These are phyloP conservation scores for Arctium lappa DNA, from an alignment of 129 eudicot genomes.

Conservation along the genomic window DNA sequence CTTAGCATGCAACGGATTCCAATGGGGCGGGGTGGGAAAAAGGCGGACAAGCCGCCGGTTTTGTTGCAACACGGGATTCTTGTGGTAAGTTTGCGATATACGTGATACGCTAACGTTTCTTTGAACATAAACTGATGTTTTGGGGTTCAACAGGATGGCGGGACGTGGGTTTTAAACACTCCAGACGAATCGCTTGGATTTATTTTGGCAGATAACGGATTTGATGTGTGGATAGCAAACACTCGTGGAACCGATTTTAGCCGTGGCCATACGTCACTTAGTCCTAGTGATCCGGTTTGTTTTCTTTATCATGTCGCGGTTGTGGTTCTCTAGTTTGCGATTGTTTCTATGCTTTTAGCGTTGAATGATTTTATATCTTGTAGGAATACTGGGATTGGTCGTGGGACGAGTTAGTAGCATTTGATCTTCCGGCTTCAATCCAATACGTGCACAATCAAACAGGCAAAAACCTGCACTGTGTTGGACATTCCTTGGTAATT, in stretches of 20 bases:
- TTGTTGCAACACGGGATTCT: slow-evolving; percentile 79
- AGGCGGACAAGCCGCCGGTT: slow-evolving; percentile 54
- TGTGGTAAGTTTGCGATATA: slow-evolving; percentile 35
- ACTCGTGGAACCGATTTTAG: slow-evolving; percentile 72
- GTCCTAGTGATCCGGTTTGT: slow-evolving; percentile 56
- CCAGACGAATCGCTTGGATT: slow-evolving; percentile 62
- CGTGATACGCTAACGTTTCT: neutral
- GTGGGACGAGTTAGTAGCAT: slow-evolving; percentile 85
- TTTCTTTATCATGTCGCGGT: neutral
- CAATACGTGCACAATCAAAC: slow-evolving; percentile 57
- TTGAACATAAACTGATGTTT: neutral
- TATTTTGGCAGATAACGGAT: slow-evolving; percentile 72
- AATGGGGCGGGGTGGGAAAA: slow-evolving; percentile 30
- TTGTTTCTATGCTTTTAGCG: neutral
- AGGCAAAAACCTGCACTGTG: slow-evolving; percentile 72
- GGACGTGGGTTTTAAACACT: slow-evolving; percentile 64
- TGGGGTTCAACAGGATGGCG: slow-evolving; percentile 49
- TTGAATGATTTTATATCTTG: neutral
- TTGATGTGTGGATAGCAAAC: slow-evolving; percentile 81
- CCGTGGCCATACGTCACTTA: slow-evolving; percentile 63
- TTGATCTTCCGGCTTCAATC: slow-evolving; percentile 65
- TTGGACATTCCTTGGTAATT: slow-evolving; percentile 90
- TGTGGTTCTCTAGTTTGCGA: neutral
- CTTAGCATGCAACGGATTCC: slow-evolving; percentile 84
- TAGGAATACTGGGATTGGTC: slow-evolving; percentile 98